Evolutionary conservation across 1,284 basidiomycete genomes (phyloP).

Genomic region (Caloboletus inedulis): DNA sequence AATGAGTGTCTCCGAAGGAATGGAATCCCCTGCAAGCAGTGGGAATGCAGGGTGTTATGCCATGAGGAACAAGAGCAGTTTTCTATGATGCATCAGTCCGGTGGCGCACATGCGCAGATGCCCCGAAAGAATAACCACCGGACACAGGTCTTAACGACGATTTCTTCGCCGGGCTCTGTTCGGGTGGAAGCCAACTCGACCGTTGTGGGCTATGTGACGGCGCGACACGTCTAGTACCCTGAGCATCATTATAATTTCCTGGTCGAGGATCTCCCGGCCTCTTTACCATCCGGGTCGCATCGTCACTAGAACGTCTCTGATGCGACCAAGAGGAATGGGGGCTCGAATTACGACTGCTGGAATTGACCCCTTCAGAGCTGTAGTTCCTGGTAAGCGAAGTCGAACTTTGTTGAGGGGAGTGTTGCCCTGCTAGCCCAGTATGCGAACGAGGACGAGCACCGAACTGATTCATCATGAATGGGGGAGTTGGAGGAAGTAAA

Average conservation of each 20-base stretch:
- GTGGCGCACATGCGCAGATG: conserved; percentile 17
- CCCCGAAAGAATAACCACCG: conserved; percentile 12
- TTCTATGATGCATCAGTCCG: conserved; percentile 26
- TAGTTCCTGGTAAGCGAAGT: conserved; percentile 21
- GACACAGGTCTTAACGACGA: conserved; percentile 20
- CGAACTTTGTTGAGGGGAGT: conserved; percentile 21
- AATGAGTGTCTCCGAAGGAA: conserved; percentile 30
- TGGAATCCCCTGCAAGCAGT: conserved; percentile 10
- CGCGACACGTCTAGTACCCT: conserved; percentile 9
- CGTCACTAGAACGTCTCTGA: conserved; percentile 33
- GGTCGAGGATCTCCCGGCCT: conserved; percentile 11
- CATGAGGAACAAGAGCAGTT: background rate
- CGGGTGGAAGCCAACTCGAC: conserved; percentile 27
- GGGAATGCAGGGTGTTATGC: conserved; percentile 9
- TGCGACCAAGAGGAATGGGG: conserved; percentile 22
- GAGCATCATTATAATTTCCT: conserved; percentile 20
- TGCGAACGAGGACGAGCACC: conserved; percentile 28
- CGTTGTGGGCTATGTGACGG: conserved; percentile 18
- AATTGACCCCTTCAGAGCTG: conserved; percentile 24
- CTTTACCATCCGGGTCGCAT: conserved; percentile 18
- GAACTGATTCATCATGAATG: conserved; percentile 67
- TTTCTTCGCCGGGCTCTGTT: conserved; percentile 12
- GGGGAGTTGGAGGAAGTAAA: conserved; percentile 66
- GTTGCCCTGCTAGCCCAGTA: conserved; percentile 22
- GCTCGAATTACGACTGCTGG: conserved; percentile 19